Base-by-base conservation (phyloP, 179 eudicot genomes). In the Vitellaria paradoxa region DNA sequence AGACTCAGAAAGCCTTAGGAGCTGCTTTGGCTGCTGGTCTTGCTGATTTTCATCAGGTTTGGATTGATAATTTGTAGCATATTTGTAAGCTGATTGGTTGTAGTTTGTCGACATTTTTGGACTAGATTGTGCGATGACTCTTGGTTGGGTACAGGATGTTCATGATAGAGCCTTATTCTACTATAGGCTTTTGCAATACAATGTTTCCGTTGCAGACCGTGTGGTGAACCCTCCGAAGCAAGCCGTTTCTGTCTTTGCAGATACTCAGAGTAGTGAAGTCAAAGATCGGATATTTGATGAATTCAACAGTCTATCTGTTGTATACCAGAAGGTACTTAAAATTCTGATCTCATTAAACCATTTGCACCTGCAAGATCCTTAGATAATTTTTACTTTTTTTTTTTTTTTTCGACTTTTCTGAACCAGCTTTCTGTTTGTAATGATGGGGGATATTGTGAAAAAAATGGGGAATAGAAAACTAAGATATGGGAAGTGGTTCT, bases 191-290 rank as follows among this genome's bases (percentile, higher is more conserved):
- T 85, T 96, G 86, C 92, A 93, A 65, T 79, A 93, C 20, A 85
- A 87, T 73, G 86, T 90, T 65, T 83, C 96, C 66, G 84, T 86
- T 56, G 98, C 99, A 67, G 98, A 96, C 78, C 76, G 83, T 66
- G 93, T 96, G 81, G 97, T 96, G 49, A 90, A 96, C 84, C 98
- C 99, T 80, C 92, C 98, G 62, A 96, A 96, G 87, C 99, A 96
- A 91, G 99, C 98, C 57, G 98, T 96, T 82, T 96, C 99, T 47
- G 99, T 91, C 76, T 96, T 96, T 88, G 98, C 99, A 40, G 99
- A 96, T 80, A 93, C 93, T 68, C 98, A 92, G 79, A 96, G 88
- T 80, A 96, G 91, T 70, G 99, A 96, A 86, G 86, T 96, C 82
- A 96, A 93, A 84, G 99, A 96, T 89, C 89, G 98, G 65, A 96